phyloP scores from a whole-genome alignment of 176 grass and related monocot species.

The Paspalum vaginatum region DNA sequence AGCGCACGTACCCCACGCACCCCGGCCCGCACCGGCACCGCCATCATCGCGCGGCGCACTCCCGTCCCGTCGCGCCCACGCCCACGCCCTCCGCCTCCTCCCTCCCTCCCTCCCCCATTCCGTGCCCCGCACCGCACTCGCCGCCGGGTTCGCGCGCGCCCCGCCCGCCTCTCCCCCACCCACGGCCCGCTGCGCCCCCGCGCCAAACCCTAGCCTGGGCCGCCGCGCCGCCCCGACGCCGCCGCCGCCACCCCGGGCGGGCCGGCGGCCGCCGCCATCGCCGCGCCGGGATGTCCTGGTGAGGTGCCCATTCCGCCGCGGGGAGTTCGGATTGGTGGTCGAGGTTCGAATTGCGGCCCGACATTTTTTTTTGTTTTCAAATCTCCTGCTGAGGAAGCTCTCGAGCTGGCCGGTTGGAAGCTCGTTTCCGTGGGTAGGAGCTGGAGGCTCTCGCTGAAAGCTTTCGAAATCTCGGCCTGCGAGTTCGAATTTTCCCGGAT shows the following conservation, averaged over 20 bases:
- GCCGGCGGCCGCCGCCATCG: background rate
- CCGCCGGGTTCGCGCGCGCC: too few relatives aligned
- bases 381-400: background rate
- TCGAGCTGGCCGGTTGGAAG: background rate
- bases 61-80: too few relatives aligned
- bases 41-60: too few relatives aligned
- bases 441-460: background rate
- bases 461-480: background rate
- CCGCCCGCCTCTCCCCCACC: background rate
- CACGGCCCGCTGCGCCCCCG: background rate
- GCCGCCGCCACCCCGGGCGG: background rate
- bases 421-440: background rate
- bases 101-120: too few relatives aligned
- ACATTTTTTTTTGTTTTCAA: background rate
- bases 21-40: too few relatives aligned
- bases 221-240: background rate
- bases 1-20: too few relatives aligned
- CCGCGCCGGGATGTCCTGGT: slow-evolving; percentile 9
- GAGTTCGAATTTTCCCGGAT: background rate
- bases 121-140: too few relatives aligned
- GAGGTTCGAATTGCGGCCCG: background rate
- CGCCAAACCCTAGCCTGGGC: slow-evolving; percentile 8
- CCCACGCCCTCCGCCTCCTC: too few relatives aligned
- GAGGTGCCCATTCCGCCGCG: background rate
- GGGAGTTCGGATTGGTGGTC: background rate